Conservation (phyloP, 331 rosid genomes). For the Pyrus hybrid region DNA sequence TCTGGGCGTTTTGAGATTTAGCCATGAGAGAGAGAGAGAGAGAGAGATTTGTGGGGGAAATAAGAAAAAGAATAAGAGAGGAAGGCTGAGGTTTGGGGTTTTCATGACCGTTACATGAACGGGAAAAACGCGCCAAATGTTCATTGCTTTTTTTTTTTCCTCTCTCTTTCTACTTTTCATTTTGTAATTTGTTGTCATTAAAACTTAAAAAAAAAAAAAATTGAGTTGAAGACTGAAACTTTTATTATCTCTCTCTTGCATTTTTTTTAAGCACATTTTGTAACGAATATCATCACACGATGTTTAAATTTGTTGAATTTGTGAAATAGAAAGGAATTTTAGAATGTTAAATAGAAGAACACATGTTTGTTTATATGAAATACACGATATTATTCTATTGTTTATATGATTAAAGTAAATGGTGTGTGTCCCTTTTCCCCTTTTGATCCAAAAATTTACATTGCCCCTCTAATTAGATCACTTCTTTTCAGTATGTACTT, state of each 20-base stretch:
- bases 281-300: too few species aligned
- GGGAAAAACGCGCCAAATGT: slow-evolving; percentile 6
- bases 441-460: not conserved
- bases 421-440: not conserved
- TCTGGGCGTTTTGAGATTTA: not conserved
- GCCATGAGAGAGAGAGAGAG: too few species aligned
- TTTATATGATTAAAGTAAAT: too few species aligned
- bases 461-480: not conserved
- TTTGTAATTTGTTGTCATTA: not conserved
- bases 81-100: not conserved
- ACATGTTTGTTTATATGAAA: too few species aligned
- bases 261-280: not conserved
- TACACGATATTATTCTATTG: not conserved
- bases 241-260: not conserved
- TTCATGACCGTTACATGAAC: not conserved
- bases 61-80: not conserved
- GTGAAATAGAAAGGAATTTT: too few species aligned
- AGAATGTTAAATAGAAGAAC: not conserved
- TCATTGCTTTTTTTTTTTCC: not conserved
- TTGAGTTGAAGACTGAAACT: not conserved
- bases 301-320: too few species aligned
- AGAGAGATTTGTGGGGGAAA: not conserved
- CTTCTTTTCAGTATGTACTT: not conserved
- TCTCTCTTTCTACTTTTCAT: not conserved
- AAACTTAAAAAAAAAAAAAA: too few species aligned